A percentile compares a stretch with the other conserved stretches of the same genome.
phyloP scores from a whole-genome alignment of 163 green algal genomes.

The Coccomyxa subellipsoidea region DNA sequence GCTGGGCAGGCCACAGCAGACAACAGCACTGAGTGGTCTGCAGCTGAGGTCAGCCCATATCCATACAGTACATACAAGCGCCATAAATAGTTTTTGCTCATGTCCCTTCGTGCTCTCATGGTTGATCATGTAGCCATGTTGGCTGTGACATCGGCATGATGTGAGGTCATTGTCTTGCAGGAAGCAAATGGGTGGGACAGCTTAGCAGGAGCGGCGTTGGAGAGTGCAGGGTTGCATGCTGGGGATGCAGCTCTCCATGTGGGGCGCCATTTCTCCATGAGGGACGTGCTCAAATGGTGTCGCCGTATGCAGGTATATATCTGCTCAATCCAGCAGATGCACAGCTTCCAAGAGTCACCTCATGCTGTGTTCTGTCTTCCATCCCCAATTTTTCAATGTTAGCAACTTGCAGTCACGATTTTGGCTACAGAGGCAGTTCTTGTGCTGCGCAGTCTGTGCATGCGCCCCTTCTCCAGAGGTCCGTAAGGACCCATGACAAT shows the following conservation, averaged over 20 bases:
- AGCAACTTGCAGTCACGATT: too few relatives aligned
- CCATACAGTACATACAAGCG: not conserved
- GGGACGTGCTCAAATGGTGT: constrained; percentile 87
- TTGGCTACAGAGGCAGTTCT: not conserved
- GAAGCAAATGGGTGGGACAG: constrained; percentile 4
- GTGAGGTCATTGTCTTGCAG: not conserved
- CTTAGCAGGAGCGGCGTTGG: not conserved
- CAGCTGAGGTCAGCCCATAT: not conserved
- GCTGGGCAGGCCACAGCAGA: constrained; percentile 29
- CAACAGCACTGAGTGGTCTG: not conserved
- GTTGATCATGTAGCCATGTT: not conserved
- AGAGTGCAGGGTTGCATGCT: constrained; percentile 9
- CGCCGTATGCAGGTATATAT: constrained; percentile 54
- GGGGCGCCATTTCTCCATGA: constrained; percentile 67
- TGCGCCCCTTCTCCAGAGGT: constrained; percentile 21
- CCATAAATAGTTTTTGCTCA: not conserved
- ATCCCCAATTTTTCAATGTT: too few relatives aligned
- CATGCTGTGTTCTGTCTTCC: too few relatives aligned
- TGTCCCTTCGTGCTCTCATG: not conserved
- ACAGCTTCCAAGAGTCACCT: too few relatives aligned
- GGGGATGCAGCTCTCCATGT: constrained; percentile 47
- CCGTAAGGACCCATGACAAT: not conserved
- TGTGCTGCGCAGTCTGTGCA: constrained; percentile 27
- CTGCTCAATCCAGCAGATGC: too few relatives aligned
- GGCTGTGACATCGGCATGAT: not conserved